Evolutionary conservation across 2,329 filamentous ascomycete species (phyloP).

Genomic region (Exutisphaerella laricina): DNA sequence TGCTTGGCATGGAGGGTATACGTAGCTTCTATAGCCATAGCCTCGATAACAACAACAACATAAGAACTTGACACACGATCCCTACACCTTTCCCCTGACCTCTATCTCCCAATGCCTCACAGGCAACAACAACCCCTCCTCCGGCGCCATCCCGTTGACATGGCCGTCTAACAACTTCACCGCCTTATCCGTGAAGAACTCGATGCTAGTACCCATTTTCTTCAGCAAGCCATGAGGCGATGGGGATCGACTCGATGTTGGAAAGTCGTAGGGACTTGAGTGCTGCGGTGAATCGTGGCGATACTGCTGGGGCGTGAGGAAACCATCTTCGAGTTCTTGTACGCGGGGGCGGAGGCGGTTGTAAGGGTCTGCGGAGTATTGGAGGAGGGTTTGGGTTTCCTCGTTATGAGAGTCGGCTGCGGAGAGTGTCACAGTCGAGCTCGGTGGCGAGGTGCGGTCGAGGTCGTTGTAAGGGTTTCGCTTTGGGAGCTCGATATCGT

Average conservation of each 20-base stretch:
- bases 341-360: not conserved
- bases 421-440: not conserved
- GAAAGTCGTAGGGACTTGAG: not conserved
- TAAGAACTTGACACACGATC: no score
- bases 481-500: not conserved
- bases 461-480: not conserved
- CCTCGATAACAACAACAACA: no score
- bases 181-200: slow-evolving; percentile 19
- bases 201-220: slow-evolving; percentile 19
- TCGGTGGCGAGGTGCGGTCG: not conserved
- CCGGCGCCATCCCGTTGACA: slow-evolving; percentile 18
- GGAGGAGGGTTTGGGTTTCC: not conserved
- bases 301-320: no score
- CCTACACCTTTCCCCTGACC: not conserved
- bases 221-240: slow-evolving; percentile 10
- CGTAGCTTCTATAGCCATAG: no score
- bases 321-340: slow-evolving; percentile 2
- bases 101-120: slow-evolving; percentile 20
- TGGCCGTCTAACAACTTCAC: slow-evolving; percentile 19
- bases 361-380: not conserved
- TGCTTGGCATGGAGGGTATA: no score
- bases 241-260: slow-evolving; percentile 6
- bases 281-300: not conserved
- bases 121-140: slow-evolving; percentile 27
- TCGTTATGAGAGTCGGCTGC: not conserved